Evolutionary conservation across 768 basidiomycete species (phyloP), one percentile per base, ranked within the genome.

Genomic region (Russula virescens): DNA sequence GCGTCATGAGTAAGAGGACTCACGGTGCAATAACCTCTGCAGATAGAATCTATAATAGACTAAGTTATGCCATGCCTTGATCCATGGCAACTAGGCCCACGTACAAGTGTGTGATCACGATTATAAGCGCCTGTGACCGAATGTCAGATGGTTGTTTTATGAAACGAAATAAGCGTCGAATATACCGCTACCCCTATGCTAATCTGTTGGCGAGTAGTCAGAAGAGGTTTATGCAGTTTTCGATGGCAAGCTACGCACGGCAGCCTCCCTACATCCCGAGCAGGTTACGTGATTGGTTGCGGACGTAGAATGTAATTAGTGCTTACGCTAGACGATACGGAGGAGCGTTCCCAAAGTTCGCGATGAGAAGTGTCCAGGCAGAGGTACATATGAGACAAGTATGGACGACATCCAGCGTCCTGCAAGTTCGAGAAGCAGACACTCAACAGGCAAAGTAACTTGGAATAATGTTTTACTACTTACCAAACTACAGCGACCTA

Each of bases 291-390:
- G 5, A 31, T 31, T 6, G 2, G 4, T 3, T 14, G n/a, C 18
- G 19, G 38, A 23, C 19, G 23, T 53, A 13, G 13, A 16, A 21
- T 7, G 28, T 23, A 11, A 9, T 46, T 14, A 19, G 42, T 19
- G 43, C 66, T 34, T 50, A 68, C 68, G 35, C 35, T 10, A n/a
- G n/a, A n/a, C n/a, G n/a, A n/a, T n/a, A n/a, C n/a, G n/a, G n/a
- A 59, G 60, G 16, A 68, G 55, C 58, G 14, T 67, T 61, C 38
- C 68, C 68, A 13, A 43, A 68, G 55, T 64, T 64, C 2, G 61
- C 43, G 28, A 68, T 38, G 16, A 68, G 51, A 50, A 67, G 67
- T 2, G 50, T 28, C 68, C 68, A 68, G 18, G 16, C 7, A 23
- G 66, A 63, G 16, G 58, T 25, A 21, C 60, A 67, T 25, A 64